Percentiles rank a stretch among this genome's conserved stretches.
Conservation (phyloP, 2,329 filamentous ascomycete genomes). For the Monilinia aucupariae region DNA sequence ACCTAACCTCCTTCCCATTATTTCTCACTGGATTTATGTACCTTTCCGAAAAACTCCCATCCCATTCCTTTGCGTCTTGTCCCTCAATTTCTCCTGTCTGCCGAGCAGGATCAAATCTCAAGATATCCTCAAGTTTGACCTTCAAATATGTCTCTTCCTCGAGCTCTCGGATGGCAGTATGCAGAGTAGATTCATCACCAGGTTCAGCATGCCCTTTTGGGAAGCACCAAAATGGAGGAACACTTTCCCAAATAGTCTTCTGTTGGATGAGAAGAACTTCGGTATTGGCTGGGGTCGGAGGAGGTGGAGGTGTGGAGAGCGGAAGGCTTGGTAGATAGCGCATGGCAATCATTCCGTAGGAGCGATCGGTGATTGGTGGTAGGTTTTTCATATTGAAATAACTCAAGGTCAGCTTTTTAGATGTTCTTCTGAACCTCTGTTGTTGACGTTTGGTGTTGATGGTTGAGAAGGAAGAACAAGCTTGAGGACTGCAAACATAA, state of each 20-base stretch:
- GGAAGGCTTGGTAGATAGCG: constrained; percentile 13
- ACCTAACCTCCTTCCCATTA: constrained; percentile 23
- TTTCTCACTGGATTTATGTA: constrained; percentile 20
- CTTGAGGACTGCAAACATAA: neutral
- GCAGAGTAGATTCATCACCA: constrained; percentile 5
- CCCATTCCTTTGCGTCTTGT: constrained; percentile 8
- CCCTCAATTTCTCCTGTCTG: constrained; percentile 8
- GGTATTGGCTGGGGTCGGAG: constrained; percentile 17
- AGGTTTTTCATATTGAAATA: neutral
- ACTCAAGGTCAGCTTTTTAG: neutral
- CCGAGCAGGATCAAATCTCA: constrained; percentile 7
- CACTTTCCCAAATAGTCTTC: constrained; percentile 11
- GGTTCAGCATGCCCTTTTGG: constrained; percentile 25
- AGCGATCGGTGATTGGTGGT: constrained; percentile 22
- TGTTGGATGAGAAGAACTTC: constrained; percentile 24
- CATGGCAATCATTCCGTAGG: constrained; percentile 24
- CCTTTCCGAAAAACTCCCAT: constrained; percentile 14
- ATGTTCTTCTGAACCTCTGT: neutral
- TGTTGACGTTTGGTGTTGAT: neutral
- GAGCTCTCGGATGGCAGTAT: constrained; percentile 22
- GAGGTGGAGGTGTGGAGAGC: constrained; percentile 2
- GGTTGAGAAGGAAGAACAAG: neutral
- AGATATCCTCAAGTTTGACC: constrained; percentile 9
- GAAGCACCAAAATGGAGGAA: constrained; percentile 21
- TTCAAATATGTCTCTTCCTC: constrained; percentile 22